Evolutionary conservation across 305 asterid genomes (phyloP).

Genomic region (Nicotiana rustica): DNA sequence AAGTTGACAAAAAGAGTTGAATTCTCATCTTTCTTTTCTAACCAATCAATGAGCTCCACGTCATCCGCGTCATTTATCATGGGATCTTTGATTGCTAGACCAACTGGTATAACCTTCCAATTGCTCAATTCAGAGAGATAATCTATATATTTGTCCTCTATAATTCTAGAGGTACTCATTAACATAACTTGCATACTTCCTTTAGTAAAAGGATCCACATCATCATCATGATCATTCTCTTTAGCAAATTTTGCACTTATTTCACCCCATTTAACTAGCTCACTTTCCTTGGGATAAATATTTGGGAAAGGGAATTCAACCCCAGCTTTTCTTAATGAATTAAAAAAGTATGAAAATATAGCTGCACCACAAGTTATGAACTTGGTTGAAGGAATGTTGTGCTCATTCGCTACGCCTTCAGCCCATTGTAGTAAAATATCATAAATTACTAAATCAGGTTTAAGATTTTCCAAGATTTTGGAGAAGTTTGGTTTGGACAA

Average conservation of each 20-base stretch:
- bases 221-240: neutral
- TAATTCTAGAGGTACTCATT: constrained; percentile 14
- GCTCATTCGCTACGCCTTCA: neutral
- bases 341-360: neutral
- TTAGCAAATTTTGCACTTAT: neutral
- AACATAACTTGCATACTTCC: neutral
- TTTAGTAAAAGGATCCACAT: neutral
- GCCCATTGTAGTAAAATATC: constrained; percentile 39
- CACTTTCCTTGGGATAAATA: constrained; percentile 33
- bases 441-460: constrained; percentile 39
- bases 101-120: neutral
- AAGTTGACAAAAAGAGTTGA: neutral
- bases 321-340: neutral
- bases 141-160: neutral
- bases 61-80: neutral
- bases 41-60: neutral
- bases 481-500: constrained; percentile 35
- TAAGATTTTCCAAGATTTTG: constrained; percentile 31
- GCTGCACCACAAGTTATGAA: constrained; percentile 30
- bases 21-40: neutral
- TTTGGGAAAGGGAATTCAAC: constrained; percentile 34
- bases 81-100: neutral
- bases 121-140: neutral
- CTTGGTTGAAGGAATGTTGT: constrained; percentile 36
- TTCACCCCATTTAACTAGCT: neutral